Evolutionary conservation across 805 yeast species (phyloP), one percentile per base, ranked within the genome.

Genomic region (Metschnikowia proteae): DNA sequence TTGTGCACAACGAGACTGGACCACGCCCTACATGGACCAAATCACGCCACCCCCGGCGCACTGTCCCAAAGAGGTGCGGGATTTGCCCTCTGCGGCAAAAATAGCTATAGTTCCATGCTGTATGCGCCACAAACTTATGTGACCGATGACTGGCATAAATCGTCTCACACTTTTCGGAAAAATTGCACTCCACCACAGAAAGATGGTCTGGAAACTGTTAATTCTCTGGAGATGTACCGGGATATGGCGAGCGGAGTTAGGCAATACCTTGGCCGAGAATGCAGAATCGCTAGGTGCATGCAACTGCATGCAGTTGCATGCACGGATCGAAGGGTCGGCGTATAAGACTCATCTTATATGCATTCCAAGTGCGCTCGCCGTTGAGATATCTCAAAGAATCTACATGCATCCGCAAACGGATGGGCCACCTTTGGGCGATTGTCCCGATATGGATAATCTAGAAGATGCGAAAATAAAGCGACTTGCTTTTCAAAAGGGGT

Each of bases 331-430:
- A 29, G 30, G 43, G 43, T 10, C 22, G 10, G 8, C 22, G 26
- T 11, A 40, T 11, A 29, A 30, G 27, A 13, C 22, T 17, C 11
- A 40, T 5, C 23, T 8, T 11, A n/a, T 25, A 36, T 40, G 29
- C 43, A 31, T 30, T 5, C 36, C 5, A 23, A n/a, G n/a, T n/a
- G 43, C 36, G 35, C 43, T 7, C 23, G 35, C 43, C 43, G 36
- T 40, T 40, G 23, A 23, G 22, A n/a, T 4, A 32, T 10, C 22
- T n/a, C 22, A 6, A n/a, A 26, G 4, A 17, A 3, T 4, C 27
- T 17, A 17, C 35, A 29, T 30, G 28, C 35, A 40, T 23, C 8
- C 30, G 6, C 30, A 8, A 28, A 28, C 6, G 9, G 30, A 17
- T 17, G 17, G 17, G 17, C 17, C 17, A 17, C 17, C 17, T 17